phyloP scores from a whole-genome alignment of 2,329 filamentous ascomycete genomes.

The Ascochyta pisi region DNA sequence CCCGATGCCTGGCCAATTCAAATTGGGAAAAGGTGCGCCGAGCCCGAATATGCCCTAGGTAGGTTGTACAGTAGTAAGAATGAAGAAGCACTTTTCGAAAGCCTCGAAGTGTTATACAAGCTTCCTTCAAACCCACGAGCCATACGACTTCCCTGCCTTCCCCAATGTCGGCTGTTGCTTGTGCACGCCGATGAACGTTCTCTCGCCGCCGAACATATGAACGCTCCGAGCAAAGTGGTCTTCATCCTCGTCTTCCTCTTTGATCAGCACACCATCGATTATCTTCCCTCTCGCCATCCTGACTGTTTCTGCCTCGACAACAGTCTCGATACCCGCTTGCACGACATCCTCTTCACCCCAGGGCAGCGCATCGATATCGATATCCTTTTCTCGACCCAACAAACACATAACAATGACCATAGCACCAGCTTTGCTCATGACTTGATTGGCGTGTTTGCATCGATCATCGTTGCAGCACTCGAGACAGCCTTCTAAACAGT shows the following conservation, averaged over 20 bases:
- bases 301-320: constrained; percentile 75
- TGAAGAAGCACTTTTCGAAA: neutral
- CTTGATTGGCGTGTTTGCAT: constrained; percentile 85
- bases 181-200: constrained; percentile 46
- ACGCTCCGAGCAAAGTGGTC: constrained; percentile 45
- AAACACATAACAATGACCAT: constrained; percentile 80
- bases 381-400: constrained; percentile 73
- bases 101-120: neutral
- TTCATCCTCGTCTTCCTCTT: constrained; percentile 44
- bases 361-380: constrained; percentile 83
- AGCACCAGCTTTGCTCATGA: constrained; percentile 91
- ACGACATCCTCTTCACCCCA: constrained; percentile 78
- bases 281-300: constrained; percentile 51
- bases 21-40: constrained; percentile 37
- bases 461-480: constrained; percentile 88
- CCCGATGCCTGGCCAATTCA: constrained; percentile 54
- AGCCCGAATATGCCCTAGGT: neutral
- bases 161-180: constrained; percentile 15
- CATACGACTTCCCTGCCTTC: constrained; percentile 1
- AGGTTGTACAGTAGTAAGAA: neutral
- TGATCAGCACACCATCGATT: constrained; percentile 53
- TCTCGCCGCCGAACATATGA: constrained; percentile 42
- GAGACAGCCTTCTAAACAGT: constrained; percentile 80
- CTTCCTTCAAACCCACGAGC: constrained; percentile 1
- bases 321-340: constrained; percentile 79